Evolutionary conservation across 495 filamentous ascomycete species (phyloP).

Genomic region (Podospora appendiculata): DNA sequence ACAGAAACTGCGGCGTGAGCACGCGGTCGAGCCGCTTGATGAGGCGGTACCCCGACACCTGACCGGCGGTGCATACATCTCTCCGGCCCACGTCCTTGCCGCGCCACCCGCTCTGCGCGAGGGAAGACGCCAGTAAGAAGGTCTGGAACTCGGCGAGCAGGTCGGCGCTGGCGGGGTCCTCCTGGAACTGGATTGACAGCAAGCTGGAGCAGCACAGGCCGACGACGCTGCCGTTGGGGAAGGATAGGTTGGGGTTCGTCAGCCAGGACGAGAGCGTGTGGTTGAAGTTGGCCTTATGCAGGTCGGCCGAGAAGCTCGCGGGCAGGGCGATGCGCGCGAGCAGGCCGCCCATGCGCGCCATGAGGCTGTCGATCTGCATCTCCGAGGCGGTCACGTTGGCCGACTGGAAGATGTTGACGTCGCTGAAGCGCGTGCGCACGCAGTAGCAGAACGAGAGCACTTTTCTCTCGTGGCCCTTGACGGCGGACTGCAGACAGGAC

Average conservation of each 20-base stretch:
- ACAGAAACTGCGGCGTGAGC: constrained; percentile 21
- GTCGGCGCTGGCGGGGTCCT: constrained; percentile 10
- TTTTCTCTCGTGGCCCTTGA: constrained; percentile 14
- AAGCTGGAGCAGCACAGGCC: constrained; percentile 23
- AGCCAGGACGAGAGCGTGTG: constrained; percentile 19
- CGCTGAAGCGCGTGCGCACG: constrained; percentile 16
- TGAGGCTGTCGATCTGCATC: constrained; percentile 19
- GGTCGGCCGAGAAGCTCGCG: constrained; percentile 11
- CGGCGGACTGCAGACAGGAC: constrained; percentile 15
- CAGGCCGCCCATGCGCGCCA: constrained; percentile 17
- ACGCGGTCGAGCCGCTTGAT: constrained; percentile 20
- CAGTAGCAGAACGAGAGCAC: constrained; percentile 21
- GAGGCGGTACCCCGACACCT: constrained; percentile 19
- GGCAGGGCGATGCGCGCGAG: constrained; percentile 18
- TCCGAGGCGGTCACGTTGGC: neutral
- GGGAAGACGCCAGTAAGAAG: constrained; percentile 20
- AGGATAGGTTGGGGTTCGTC: constrained; percentile 12
- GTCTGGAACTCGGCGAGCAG: constrained; percentile 16
- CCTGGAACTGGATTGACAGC: constrained; percentile 17
- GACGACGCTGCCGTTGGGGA: constrained; percentile 22
- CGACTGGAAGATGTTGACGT: constrained; percentile 22
- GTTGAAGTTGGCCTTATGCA: constrained; percentile 12
- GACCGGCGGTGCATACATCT: constrained; percentile 10
- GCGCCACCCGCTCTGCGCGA: constrained; percentile 16
- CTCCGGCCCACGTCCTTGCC: neutral